Evolutionary conservation across 179 eudicot species (phyloP), one percentile per base, ranked within the genome.

Genomic region (Corrigiola litoralis): DNA sequence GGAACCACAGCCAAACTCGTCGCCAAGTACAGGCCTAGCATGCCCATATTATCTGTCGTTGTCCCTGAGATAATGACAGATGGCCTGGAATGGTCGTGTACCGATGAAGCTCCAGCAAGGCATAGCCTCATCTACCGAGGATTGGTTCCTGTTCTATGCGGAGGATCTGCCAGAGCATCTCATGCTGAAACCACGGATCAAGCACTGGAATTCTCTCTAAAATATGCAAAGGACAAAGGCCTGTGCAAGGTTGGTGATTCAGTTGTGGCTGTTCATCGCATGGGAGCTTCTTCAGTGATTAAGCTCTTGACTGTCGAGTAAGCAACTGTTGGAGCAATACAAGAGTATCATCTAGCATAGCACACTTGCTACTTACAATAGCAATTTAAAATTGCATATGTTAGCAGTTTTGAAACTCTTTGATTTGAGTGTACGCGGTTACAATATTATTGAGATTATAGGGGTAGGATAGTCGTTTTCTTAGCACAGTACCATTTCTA

Each of bases 241-340:
- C 48, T 74, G n/a, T 78, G 79, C 33, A 24, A 51, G 60, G 49
- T 64, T 0, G 79, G 76, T 17, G 82, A 78, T 33, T 58, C 79
- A 8, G 32, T 78, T 29, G 82, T 78, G 20, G 84, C 84, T 0
- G 76, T 80, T 55, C 81, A 80, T 67, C 81, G 84, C 34, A 80
- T 80, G 31, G 84, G 84, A 24, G 84, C 79, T 60, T 78, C 81
- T 23, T 80, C 84, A 13, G 79, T 77, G 7, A 80, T 80, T 54
- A 80, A 77, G 75, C 77, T 80, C 27, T 80, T 74, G 72, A 40
- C 67, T 21, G 81, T 80, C 61, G 77, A 80, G 81, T 73, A 68
- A 80, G n/a, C n/a, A n/a, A n/a, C n/a, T n/a, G n/a, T n/a, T n/a
- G n/a, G n/a, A n/a, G n/a, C n/a, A n/a, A n/a, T n/a, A n/a, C n/a